These are phyloP conservation scores for Wallacemonas sp. DNA, from an alignment of 208 protist species.

Conservation along the genomic window DNA sequence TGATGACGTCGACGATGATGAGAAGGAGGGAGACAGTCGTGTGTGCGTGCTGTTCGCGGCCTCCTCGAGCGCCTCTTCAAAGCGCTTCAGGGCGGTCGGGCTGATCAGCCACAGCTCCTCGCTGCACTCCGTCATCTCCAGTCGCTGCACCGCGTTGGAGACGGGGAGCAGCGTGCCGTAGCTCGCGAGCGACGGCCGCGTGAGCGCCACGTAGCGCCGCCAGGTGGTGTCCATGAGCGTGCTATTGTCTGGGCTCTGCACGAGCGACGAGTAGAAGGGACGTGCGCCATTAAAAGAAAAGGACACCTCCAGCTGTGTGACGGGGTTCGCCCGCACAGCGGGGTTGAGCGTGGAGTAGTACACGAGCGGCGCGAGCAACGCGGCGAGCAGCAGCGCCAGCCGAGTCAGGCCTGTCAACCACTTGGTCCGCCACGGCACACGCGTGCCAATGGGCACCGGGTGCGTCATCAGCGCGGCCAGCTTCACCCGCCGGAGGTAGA, in stretches of 20 bases:
- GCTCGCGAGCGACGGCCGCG: constrained; percentile 50
- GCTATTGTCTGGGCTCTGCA: constrained; percentile 23
- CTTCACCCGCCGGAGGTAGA: constrained; percentile 46
- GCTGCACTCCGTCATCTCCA: constrained; percentile 53
- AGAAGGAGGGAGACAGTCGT: background rate
- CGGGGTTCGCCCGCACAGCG: constrained; percentile 48
- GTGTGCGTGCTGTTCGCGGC: constrained; percentile 19
- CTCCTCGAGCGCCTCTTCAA: constrained; percentile 32
- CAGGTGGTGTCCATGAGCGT: constrained; percentile 28
- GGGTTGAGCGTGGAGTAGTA: constrained; percentile 92
- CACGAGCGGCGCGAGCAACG: constrained; percentile 76
- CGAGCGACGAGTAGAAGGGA: constrained; percentile 53
- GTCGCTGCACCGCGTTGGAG: constrained; percentile 49
- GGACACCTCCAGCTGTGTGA: constrained; percentile 35
- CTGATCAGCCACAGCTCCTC: constrained; percentile 63
- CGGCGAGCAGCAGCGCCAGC: constrained; percentile 57
- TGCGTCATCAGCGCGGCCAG: constrained; percentile 20
- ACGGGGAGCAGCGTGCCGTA: constrained; percentile 28
- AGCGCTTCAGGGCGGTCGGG: constrained; percentile 29
- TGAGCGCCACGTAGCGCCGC: constrained; percentile 49
- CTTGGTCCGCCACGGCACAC: constrained; percentile 44
- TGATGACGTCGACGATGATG: background rate
- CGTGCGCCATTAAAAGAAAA: constrained; percentile 60
- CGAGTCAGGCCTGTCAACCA: constrained; percentile 37
- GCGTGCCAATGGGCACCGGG: constrained; percentile 32